These are phyloP conservation scores for Lepidium africanum DNA, from an alignment of 345 rosid genomes.

Conservation along the genomic window DNA sequence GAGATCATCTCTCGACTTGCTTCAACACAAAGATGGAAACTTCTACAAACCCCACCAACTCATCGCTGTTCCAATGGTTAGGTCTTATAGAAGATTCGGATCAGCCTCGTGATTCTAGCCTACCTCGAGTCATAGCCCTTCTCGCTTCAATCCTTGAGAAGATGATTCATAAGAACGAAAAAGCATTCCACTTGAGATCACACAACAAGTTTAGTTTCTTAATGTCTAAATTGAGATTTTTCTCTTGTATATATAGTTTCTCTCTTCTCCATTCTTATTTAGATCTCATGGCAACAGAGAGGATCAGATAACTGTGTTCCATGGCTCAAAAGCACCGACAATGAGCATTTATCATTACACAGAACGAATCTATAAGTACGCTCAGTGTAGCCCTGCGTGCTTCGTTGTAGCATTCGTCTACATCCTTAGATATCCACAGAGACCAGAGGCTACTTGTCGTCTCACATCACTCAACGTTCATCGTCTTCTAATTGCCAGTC, in stretches of 20 bases:
- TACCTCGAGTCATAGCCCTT: slow-evolving; percentile 23
- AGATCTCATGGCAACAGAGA: slow-evolving; percentile 11
- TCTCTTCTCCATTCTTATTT: background rate
- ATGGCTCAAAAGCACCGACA: slow-evolving; percentile 24
- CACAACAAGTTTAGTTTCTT: slow-evolving; percentile 19
- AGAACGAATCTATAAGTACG: slow-evolving; percentile 28
- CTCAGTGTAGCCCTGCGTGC: slow-evolving; percentile 29
- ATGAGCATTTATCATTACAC: slow-evolving; percentile 21
- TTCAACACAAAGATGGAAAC: slow-evolving; percentile 15
- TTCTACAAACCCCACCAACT: slow-evolving; percentile 2
- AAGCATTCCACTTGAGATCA: background rate
- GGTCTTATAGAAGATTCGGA: slow-evolving; percentile 24
- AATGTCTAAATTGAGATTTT: background rate
- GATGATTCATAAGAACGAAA: slow-evolving; percentile 21
- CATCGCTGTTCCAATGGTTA: slow-evolving; percentile 20
- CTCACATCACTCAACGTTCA: slow-evolving; percentile 39
- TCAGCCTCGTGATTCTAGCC: slow-evolving; percentile 11
- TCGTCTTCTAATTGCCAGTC: slow-evolving; percentile 39
- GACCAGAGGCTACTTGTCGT: slow-evolving; percentile 6
- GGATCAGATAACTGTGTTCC: slow-evolving; percentile 26
- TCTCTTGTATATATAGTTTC: background rate
- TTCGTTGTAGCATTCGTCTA: slow-evolving; percentile 27
- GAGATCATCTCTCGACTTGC: background rate
- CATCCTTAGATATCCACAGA: slow-evolving; percentile 28
- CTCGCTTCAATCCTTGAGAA: slow-evolving; percentile 25